Evolutionary conservation across 75 land plant genomes (phyloP).

Genomic region (Pinus taeda): DNA sequence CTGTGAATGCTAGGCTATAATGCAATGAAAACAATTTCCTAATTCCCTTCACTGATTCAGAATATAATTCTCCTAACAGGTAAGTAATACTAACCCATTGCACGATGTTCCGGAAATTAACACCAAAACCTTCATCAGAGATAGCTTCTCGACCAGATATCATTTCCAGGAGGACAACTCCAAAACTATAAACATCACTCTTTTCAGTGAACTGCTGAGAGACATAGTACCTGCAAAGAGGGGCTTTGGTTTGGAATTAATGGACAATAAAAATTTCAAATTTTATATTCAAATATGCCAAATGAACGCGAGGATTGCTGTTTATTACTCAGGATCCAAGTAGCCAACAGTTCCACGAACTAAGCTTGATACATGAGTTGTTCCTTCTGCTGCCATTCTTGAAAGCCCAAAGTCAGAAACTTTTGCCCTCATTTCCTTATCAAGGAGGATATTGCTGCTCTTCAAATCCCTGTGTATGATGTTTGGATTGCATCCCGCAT

Average conservation of each 20-base stretch:
- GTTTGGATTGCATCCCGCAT: constrained; percentile 68
- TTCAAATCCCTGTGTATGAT: constrained; percentile 76
- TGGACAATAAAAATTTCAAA: not conserved
- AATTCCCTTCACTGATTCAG: not conserved
- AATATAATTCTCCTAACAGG: not conserved
- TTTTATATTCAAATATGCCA: not conserved
- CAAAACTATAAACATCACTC: constrained; percentile 80
- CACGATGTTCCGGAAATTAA: constrained; percentile 64
- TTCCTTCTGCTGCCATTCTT: constrained; percentile 62
- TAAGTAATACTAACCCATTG: constrained; percentile 51
- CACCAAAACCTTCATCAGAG: constrained; percentile 69
- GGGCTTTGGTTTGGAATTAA: not conserved
- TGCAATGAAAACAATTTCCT: not conserved
- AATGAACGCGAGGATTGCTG: not conserved
- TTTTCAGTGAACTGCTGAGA: constrained; percentile 76
- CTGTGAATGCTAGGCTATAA: not conserved
- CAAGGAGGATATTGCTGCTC: constrained; percentile 80
- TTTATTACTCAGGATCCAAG: constrained; percentile 76
- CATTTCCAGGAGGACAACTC: constrained; percentile 68
- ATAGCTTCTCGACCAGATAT: constrained; percentile 74
- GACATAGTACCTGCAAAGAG: constrained; percentile 52
- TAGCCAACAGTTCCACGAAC: constrained; percentile 82
- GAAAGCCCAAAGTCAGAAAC: constrained; percentile 86
- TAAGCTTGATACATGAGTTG: constrained; percentile 60
- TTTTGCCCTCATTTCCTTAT: constrained; percentile 70